Evolutionary conservation across 2,329 filamentous ascomycete species (phyloP), one percentile per base, ranked within the genome.

Genomic region (Cladosporium austrohemisphaericum): DNA sequence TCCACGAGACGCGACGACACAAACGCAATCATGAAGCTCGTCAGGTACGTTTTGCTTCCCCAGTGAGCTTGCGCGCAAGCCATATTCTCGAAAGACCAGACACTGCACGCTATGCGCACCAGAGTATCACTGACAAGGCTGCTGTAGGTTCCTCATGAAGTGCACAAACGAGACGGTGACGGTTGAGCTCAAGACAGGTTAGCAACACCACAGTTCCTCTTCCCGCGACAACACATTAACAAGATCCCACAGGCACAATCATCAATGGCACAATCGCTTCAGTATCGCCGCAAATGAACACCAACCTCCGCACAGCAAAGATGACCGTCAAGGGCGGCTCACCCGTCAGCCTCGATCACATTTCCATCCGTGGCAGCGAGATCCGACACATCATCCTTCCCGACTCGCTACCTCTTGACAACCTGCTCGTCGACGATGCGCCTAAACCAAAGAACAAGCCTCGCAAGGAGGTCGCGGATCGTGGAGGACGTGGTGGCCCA

Each of bases 371-470:
- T 59, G 93, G 93, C 62, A 94, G 88, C 54, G 96, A 91, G 16
- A 94, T 98, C 69, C 84, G 93, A 71, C 96, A 96, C 74, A 92
- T 87, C 69, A 95, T 98, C 68, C 85, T 98, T 9, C 93, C 93
- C 50, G 93, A 98, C 74, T 93, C 88, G 56, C 79, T 98, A 63
- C 92, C 92, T 31, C 80, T 98, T 57, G 93, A 98, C 71, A 96
- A 92, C 32, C 80, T 98, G 46, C 80, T 98, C 55, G 90, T 98
- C 60, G 93, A 98, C 69, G 93, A 98, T 72, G 84, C 89, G 63
- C 90, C 92, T 44, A 98, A 98, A 78, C 92, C 93, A 54, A 97
- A 97, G 86, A 98, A 98, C 76, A 98, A 98, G 83, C 92, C 93
- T 20, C 83, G 92, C 67, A 98, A 98, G 79, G 93, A 97, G 74